Base-by-base conservation (phyloP, 148 eudicot genomes). In the Camellia lanceoleosa region DNA sequence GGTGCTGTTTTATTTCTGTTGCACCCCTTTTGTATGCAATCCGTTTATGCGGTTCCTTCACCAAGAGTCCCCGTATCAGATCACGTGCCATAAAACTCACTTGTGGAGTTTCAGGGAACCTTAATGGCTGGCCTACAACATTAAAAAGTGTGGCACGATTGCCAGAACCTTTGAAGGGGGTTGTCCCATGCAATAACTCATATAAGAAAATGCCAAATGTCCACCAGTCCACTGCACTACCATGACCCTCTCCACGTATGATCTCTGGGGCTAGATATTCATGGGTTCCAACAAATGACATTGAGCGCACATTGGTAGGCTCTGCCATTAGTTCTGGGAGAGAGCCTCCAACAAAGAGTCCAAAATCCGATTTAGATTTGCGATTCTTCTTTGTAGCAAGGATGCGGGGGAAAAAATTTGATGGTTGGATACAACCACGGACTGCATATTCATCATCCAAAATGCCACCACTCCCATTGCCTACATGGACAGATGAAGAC, bases 151-250 rank as follows among this genome's bases (percentile, higher is more conserved):
- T 94, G 44, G 98, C 98, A 0, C 97, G 90, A 63, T 94, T 94
- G 2, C 98, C 98, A 30, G 88, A 78, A 2, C 98, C 98, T 81
- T 94, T 94, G 68, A 94, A 94, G 46, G 98, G 98, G 56, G 98
- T 94, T 19, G 91, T 89, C 7, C 98, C 98, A 56, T 88, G 93
- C 51, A 94, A 81, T n/a, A 94, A 88, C 84, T 94, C 98, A 43
- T 92, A 94, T 8, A 94, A 81, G 83, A 94, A 94, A 3, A 94
- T 88, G 0, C 98, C 98, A 52, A 94, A 92, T 0, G 98, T 94
- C 98, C 98, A 94, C 98, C 98, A 94, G 81, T 94, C 98, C 20
- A 94, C 98, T 2, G 98, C 98, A 74, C 98, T 94, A 6, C 98
- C 98, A 69, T 94, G 98, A 30, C 98, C 98, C 81, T 94, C 98